Evolutionary conservation across 208 protist genomes (phyloP).

Genomic region (Vickermania spadyakhi): DNA sequence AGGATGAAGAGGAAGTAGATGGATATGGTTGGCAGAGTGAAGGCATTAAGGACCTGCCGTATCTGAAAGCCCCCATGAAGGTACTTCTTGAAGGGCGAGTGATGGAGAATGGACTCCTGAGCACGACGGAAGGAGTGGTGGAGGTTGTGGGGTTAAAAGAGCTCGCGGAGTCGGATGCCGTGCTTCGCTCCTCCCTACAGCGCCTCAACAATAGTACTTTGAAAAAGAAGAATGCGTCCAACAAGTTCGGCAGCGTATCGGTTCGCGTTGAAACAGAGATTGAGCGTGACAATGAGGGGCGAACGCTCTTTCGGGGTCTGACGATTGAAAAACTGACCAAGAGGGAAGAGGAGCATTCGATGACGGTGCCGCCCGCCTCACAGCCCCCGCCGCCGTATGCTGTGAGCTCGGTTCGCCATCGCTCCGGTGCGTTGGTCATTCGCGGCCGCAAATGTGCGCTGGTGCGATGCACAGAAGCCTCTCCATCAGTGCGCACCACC

Average conservation of each 20-base stretch:
- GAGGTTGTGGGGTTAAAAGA: constrained; percentile 26
- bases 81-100: constrained; percentile 53
- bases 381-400: constrained; percentile 50
- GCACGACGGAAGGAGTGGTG: constrained; percentile 66
- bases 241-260: constrained; percentile 12
- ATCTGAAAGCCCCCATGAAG: constrained; percentile 30
- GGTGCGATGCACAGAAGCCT: constrained; percentile 15
- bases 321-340: constrained; percentile 38
- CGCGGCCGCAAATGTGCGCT: constrained; percentile 80
- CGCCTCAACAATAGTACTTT: constrained; percentile 4
- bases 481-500: not conserved
- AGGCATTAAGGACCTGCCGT: constrained; percentile 35
- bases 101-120: constrained; percentile 21
- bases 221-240: constrained; percentile 6
- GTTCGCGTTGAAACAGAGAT: constrained; percentile 24
- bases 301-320: constrained; percentile 29
- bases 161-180: constrained; percentile 10
- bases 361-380: constrained; percentile 33
- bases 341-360: constrained; percentile 40
- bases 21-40: constrained; percentile 15
- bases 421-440: constrained; percentile 61
- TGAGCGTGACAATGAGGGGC: constrained; percentile 26
- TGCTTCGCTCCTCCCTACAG: constrained; percentile 8
- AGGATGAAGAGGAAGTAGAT: constrained; percentile 8
- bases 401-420: constrained; percentile 38